These are phyloP conservation scores for sorghum (Sorghum bicolor) DNA, from an alignment of 176 grass and related monocot species.

Conservation along the genomic window Sorghum_bicolor_NCBIv3 NC_012870.2:1736501-1737000, in stretches of 20 bases:
- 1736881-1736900: not conserved
- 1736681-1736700: conserved; percentile 70
- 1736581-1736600: conserved; percentile 43
- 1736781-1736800: not conserved
- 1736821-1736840: not conserved
- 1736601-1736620: conserved; percentile 94
- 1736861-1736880: not conserved
- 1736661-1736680: conserved; percentile 90
- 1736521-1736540: not conserved
- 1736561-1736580: not conserved
- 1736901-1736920: conserved; percentile 61
- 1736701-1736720: conserved; percentile 90
- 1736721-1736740: conserved; percentile 38
- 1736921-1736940: conserved; percentile 69
- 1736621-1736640: conserved; percentile 87
- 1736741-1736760: not conserved
- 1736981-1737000: conserved; percentile 95
- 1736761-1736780: not conserved
- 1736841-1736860: not conserved
- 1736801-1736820: not conserved
- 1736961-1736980: conserved; percentile 92
- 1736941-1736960: conserved; percentile 71
- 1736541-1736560: not conserved
- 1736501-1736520: not conserved
- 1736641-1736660: conserved; percentile 94